Conservation (phyloP, 257 asterid genomes). For the Fraxinus americana region DNA sequence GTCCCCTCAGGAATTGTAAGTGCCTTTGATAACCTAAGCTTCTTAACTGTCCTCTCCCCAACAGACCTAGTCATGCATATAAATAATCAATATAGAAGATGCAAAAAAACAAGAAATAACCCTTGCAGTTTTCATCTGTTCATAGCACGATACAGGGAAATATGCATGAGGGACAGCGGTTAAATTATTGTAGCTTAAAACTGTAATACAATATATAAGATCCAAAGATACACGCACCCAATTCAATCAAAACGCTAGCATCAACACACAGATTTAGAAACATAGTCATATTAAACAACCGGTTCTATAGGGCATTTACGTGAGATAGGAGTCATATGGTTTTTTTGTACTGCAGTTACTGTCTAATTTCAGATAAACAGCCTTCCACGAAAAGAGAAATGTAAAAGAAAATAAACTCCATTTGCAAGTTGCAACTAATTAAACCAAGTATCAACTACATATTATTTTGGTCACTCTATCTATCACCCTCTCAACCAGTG, state of each 20-base stretch:
- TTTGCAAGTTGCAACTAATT: not conserved
- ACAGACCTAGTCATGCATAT: conserved; percentile 42
- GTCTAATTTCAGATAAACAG: not conserved
- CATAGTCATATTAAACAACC: not conserved
- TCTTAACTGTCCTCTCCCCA: conserved; percentile 96
- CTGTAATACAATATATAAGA: not conserved
- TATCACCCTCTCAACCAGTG: not conserved
- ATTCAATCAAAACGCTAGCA: not conserved
- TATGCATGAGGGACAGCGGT: not conserved
- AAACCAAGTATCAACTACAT: not conserved
- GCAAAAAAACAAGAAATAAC: not conserved
- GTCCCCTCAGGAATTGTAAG: conserved; percentile 95
- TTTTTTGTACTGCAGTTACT: not conserved
- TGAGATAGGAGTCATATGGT: not conserved
- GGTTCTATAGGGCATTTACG: not conserved
- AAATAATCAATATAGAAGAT: conserved; percentile 11
- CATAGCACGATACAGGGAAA: conserved; percentile 8
- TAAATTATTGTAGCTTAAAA: not conserved
- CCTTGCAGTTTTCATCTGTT: not conserved
- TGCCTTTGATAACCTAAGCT: conserved; percentile 86
- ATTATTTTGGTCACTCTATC: not conserved
- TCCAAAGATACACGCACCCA: not conserved
- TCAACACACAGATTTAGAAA: not conserved
- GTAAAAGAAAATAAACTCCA: not conserved
- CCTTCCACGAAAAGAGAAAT: not conserved